phyloP scores from a whole-genome alignment of 805 yeast species.

The Brettanomyces bruxellensis region DNA sequence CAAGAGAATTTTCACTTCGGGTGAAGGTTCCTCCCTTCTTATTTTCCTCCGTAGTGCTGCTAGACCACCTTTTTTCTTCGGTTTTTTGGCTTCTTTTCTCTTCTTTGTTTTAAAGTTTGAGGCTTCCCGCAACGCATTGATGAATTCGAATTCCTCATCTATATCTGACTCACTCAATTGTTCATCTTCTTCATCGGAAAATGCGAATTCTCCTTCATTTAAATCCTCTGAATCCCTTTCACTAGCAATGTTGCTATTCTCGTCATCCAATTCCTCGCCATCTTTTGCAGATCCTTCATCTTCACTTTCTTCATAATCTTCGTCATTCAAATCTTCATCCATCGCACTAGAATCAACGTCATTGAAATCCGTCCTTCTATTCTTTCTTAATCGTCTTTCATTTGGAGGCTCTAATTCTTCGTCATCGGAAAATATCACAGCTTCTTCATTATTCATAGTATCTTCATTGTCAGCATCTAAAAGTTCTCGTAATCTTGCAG shows the following conservation, averaged over 20 bases:
- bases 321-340: conserved; percentile 12
- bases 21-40: conserved; percentile 45
- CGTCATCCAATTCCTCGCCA: conserved; percentile 9
- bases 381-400: conserved; percentile 9
- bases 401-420: conserved; percentile 10
- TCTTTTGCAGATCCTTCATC: conserved; percentile 9
- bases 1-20: conserved; percentile 58
- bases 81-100: conserved; percentile 24
- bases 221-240: conserved; percentile 12
- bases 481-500: conserved; percentile 18
- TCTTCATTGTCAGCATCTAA: conserved; percentile 17
- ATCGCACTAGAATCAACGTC: conserved; percentile 7
- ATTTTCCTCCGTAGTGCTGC: conserved; percentile 30
- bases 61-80: conserved; percentile 19
- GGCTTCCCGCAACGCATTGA: conserved; percentile 61
- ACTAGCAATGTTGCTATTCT: conserved; percentile 11
- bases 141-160: conserved; percentile 39
- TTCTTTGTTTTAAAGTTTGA: conserved; percentile 49
- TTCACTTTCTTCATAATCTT: conserved; percentile 10
- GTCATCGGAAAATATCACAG: conserved; percentile 21
- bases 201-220: conserved; percentile 19
- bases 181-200: conserved; percentile 23
- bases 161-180: conserved; percentile 23
- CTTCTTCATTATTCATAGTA: conserved; percentile 24
- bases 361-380: conserved; percentile 7